Base-by-base conservation (phyloP, 176 grass and related monocot genomes). In the Pontederia crassipes region DNA sequence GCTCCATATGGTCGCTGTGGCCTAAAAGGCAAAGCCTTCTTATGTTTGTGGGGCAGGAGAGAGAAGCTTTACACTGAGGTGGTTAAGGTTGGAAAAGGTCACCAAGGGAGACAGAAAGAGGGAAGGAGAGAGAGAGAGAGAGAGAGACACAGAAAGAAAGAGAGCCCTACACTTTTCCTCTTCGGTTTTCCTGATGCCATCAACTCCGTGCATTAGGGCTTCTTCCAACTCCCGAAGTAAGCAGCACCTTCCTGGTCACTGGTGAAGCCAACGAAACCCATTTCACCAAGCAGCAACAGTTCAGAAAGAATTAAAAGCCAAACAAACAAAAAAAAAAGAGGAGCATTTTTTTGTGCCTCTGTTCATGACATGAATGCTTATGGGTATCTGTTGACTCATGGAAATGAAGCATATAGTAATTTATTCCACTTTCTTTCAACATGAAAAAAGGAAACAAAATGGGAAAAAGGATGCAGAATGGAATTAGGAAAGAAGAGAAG, bases 171-270 rank as follows among this genome's bases (percentile, higher is more conserved):
- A 55, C 50, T 74, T 62, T 55, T 32, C 54, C 28, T 64, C 71
- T 11, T 40, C 60, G 27, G 29, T 60, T 46, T 60, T 52, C 46
- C 17, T 64, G 8, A 74, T 40, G 51, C 51, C 59, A 55, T 63
- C 49, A 55, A 74, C 59, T 74, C 51, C 58, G 28, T 64, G 59
- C 59, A 64, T 12, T 14, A 64, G 71, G 28, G 59, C 49, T 49
- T 74, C 71, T 62, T 74, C 71, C 59, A 74, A 46, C 29, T 55
- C 59, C 59, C 71, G 47, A 74, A 56, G 50, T 55, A 64, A 28
- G 59, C 50, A 64, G 32, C 60, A 28, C 17, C 59, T 55, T 63
- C 58, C 29, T 74, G 71, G 46, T 74, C 71, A 64, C 60, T 74
- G 27, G 64, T 55, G 9, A 35, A 40, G 50, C 46, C 49, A 51